A percentile compares a stretch with the other conserved stretches of the same genome.
phyloP scores from a whole-genome alignment of 2,329 filamentous ascomycete species.

The Ampelomyces quisqualis region DNA sequence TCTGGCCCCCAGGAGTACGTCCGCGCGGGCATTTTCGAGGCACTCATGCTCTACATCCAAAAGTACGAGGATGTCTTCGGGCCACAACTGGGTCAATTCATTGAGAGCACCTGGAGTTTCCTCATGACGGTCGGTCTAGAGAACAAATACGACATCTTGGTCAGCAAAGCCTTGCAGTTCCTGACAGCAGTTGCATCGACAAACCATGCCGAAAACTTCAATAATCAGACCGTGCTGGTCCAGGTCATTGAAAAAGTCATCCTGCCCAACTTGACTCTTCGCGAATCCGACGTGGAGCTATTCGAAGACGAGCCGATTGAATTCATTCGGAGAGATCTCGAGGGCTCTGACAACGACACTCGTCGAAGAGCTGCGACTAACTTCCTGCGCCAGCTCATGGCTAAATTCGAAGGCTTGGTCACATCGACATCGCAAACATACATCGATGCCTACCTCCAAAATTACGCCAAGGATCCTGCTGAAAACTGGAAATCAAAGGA shows the following conservation, averaged over 20 bases:
- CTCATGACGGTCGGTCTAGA: conserved; percentile 82
- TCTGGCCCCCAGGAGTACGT: conserved; percentile 80
- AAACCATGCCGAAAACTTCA: conserved; percentile 81
- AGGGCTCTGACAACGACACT: conserved; percentile 95
- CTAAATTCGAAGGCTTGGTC: conserved; percentile 82
- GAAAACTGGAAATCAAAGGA: conserved; percentile 96
- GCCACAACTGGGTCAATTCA: conserved; percentile 75
- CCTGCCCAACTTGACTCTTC: conserved; percentile 84
- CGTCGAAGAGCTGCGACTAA: conserved; percentile 89
- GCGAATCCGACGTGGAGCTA: conserved; percentile 91
- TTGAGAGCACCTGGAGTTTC: conserved; percentile 86
- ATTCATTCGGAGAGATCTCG: conserved; percentile 91
- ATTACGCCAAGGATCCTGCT: conserved; percentile 65
- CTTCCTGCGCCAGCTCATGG: conserved; percentile 84
- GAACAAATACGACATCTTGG: conserved; percentile 90
- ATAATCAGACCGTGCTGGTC: conserved; percentile 72
- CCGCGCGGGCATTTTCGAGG: conserved; percentile 92
- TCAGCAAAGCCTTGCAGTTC: conserved; percentile 93
- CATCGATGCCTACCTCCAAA: conserved; percentile 76
- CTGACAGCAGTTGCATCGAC: conserved; percentile 81
- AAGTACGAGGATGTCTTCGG: conserved; percentile 97
- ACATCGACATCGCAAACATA: conserved; percentile 86
- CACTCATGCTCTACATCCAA: conserved; percentile 82
- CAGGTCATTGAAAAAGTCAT: conserved; percentile 96
- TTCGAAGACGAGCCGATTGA: conserved; percentile 99